Evolutionary conservation across 305 asterid genomes (phyloP), one percentile per base, ranked within the genome.

Genomic region (Solanum hybrid): DNA sequence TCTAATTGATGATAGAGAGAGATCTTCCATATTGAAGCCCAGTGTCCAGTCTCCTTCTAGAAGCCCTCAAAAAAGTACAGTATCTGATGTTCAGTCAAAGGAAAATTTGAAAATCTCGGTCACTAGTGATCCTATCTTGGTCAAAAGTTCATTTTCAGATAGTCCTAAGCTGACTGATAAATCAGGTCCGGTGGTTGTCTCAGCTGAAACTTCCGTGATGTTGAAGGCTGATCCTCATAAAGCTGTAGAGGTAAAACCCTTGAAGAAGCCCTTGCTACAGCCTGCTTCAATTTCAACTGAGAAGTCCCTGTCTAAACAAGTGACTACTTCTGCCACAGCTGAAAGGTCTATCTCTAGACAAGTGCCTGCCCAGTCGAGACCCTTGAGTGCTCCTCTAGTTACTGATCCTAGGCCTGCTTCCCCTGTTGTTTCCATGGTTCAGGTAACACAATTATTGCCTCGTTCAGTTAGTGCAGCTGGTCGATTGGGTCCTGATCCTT

Each of bases 381-480:
- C 99, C 20, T 91, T 93, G 90, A 97, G 98, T 90, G 97, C 98
- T 90, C 98, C 98, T 89, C 46, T 95, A 84, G 87, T 91, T 31
- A 95, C 96, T 33, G 96, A 94, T 20, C 93, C 94, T 76, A 92
- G 94, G 91, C 94, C 97, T 29, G 75, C 95, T 88, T 92, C 95
- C 87, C 94, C 96, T 36, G 90, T 90, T 88, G 94, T 93, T 64
- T 91, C 97, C 36, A 75, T 91, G 94, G 93, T 92, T 92, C 98
- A 78, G 85, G 85, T 94, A 67, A 90, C 97, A 5, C 96, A 96
- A 0, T 73, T 90, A 57, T 90, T 95, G 69, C 92, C 98, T 22
- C 97, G 96, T 46, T 97, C 98, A 2, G 96, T 86, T 69, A 95
- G 99, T 88, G 96, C 96, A 81, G 94, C 96, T 74, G 98, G 99